Base-by-base conservation (phyloP, 257 asterid genomes). In the Lycium barbarum region DNA sequence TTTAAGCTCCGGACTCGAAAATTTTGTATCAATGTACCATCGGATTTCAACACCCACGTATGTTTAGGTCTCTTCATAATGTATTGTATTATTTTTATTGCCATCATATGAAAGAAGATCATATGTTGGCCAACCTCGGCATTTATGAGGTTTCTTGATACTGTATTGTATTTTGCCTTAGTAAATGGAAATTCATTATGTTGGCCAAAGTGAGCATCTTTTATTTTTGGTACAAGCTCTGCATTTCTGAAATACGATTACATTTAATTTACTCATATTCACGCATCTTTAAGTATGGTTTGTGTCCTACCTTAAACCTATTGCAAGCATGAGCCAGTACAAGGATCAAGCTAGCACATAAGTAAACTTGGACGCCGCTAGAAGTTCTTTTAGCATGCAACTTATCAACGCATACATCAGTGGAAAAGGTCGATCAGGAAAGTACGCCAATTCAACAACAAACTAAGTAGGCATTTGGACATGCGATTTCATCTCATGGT, bases 141-240 rank as follows among this genome's bases (percentile, higher is more conserved):
- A 20, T 58, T 58, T 14, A 58, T 11, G 14, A 58, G 22, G 63
- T 14, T 26, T 76, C 14, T 49, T 22, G 38, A 51, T 26, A 76
- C 33, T 78, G 11, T 0, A 51, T 78, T 78, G 2, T 70, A 70
- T 78, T 53, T 53, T 38, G 82, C 82, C 82, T 3, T 65, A 51
- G 35, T 78, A 7, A 54, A 55, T 74, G 82, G 63, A 78, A 53
- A 65, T 51, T 78, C 47, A 26, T 40, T 78, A 26, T 53, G 82
- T 78, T 51, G 63, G 47, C 65, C 14, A 53, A 54, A 78, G 26
- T 26, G 20, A 76, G 22, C 45, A 76, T 7, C 63, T 13, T 26
- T 51, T 20, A 22, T 51, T 76, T 76, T 14, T 43, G 2, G 26
- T 22, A 36, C 6, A 0, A 15, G 3, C 81, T 20, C 38, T 0